Percentiles rank a stretch among this genome's conserved stretches.
These are phyloP conservation scores for Penicillium sp. DNA, from an alignment of 2,329 filamentous ascomycete species.

Conservation along the genomic window DNA sequence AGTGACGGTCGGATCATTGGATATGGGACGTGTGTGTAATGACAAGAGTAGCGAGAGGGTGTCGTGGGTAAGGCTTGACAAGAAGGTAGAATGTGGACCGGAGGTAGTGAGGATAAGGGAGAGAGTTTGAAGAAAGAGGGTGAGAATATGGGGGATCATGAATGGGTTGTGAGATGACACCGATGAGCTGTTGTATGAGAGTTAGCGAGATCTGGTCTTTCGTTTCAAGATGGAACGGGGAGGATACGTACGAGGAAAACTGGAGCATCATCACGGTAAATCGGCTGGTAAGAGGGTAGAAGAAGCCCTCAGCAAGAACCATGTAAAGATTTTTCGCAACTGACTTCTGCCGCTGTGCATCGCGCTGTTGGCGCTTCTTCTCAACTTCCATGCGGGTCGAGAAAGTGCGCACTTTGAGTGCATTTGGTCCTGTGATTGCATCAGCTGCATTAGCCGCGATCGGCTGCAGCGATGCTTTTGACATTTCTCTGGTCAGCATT, in stretches of 20 bases:
- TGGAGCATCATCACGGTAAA: constrained; percentile 67
- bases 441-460: constrained; percentile 81
- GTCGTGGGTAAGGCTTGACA: constrained; percentile 80
- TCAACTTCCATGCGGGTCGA: constrained; percentile 72
- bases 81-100: constrained; percentile 72
- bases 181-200: constrained; percentile 28
- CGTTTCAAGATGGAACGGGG: not conserved
- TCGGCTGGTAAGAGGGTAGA: constrained; percentile 79
- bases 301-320: constrained; percentile 74
- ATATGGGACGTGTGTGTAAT: constrained; percentile 55
- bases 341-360: constrained; percentile 52
- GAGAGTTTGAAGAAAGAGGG: constrained; percentile 81
- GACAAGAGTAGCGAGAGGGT: constrained; percentile 79
- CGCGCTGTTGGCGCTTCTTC: constrained; percentile 49
- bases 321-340: constrained; percentile 77
- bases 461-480: constrained; percentile 73
- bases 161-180: constrained; percentile 57
- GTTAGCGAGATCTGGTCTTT: not conserved
- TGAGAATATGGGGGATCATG: constrained; percentile 72
- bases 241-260: constrained; percentile 46
- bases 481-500: constrained; percentile 65
- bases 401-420: constrained; percentile 87
- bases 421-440: constrained; percentile 72
- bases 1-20: constrained; percentile 65
- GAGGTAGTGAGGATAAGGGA: constrained; percentile 79